Evolutionary conservation across 2,329 filamentous ascomycete genomes (phyloP).

Genomic region (Endocalyx cinctus): DNA sequence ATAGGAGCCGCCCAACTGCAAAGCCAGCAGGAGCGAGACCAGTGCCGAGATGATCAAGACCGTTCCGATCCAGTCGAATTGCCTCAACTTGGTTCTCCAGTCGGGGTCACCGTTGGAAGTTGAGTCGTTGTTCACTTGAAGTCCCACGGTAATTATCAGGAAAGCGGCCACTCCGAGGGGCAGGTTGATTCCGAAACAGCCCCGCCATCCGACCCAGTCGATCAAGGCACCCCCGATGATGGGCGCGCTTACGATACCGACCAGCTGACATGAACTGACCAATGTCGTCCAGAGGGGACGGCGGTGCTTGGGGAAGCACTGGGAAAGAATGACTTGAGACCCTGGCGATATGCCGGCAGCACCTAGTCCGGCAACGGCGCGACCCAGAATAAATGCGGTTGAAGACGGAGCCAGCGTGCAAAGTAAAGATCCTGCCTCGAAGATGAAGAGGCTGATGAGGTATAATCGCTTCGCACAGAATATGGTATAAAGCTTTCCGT

Average conservation of each 20-base stretch:
- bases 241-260: constrained; percentile 4
- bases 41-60: constrained; percentile 2
- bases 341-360: constrained; percentile 3
- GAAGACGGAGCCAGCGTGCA: constrained; percentile 1
- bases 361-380: constrained; percentile 1
- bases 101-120: neutral
- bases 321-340: constrained; percentile 1
- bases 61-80: constrained; percentile 5
- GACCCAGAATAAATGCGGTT: neutral
- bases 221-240: constrained; percentile 6
- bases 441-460: constrained; percentile 1
- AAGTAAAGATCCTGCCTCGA: constrained; percentile 1
- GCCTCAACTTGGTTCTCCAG: constrained; percentile 6
- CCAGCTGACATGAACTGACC: constrained; percentile 3
- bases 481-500: constrained; percentile 1
- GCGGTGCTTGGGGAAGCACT: constrained; percentile 3
- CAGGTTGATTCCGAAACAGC: constrained; percentile 8
- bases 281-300: constrained; percentile 4
- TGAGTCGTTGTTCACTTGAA: constrained; percentile 1
- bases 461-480: neutral
- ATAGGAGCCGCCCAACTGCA: no score
- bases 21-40: no score
- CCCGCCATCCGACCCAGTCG: constrained; percentile 4
- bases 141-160: constrained; percentile 2
- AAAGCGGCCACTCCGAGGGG: constrained; percentile 4